phyloP scores from a whole-genome alignment of 192 early-diverging fungal species.

The Rhizophagus clarus region DNA sequence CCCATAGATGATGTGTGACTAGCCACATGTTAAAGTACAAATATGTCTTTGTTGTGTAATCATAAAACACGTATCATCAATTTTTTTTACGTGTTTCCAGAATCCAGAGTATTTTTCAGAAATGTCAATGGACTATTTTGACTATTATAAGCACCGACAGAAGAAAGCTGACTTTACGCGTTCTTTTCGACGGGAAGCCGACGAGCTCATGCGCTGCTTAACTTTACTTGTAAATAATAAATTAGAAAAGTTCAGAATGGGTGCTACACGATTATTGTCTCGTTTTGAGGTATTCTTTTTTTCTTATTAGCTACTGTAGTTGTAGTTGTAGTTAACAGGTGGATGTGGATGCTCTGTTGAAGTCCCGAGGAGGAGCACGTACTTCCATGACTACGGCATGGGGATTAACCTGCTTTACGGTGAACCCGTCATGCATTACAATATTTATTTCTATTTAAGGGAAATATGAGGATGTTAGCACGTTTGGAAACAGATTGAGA shows the following conservation, averaged over 20 bases:
- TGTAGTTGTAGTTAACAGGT: background rate
- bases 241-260: background rate
- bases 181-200: slow-evolving; percentile 20
- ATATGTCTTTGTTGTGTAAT: too few relatives aligned
- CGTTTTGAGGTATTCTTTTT: slow-evolving; percentile 6
- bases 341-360: background rate
- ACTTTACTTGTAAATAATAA: background rate
- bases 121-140: slow-evolving; percentile 21
- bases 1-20: too few relatives aligned
- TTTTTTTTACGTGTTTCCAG: too few relatives aligned
- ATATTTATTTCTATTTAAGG: background rate
- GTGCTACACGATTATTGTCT: background rate
- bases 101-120: too few relatives aligned
- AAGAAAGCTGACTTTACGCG: slow-evolving; percentile 20
- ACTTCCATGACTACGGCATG: slow-evolving; percentile 16
- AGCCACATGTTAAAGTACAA: too few relatives aligned
- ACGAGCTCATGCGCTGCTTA: background rate
- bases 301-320: background rate
- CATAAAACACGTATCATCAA: too few relatives aligned
- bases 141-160: slow-evolving; percentile 20
- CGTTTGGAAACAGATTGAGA: background rate
- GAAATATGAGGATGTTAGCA: background rate
- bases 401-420: slow-evolving; percentile 18
- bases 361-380: slow-evolving; percentile 17
- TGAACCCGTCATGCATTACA: background rate